These are phyloP conservation scores for Beverwykella pulmonaria DNA, from an alignment of 495 filamentous ascomycete species.

Conservation along the genomic window DNA sequence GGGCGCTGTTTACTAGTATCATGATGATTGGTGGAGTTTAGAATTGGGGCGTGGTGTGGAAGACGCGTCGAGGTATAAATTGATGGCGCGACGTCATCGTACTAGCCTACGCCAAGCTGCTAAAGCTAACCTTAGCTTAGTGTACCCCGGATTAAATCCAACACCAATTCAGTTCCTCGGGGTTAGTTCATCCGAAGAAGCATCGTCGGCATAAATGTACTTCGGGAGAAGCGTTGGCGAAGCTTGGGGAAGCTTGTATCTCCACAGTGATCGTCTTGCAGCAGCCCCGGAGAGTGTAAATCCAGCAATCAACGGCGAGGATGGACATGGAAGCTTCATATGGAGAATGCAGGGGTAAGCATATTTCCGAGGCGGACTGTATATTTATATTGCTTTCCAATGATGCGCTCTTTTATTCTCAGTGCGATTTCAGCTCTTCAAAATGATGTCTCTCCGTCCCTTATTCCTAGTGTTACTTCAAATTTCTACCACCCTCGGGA, in stretches of 20 bases:
- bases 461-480: background rate
- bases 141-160: background rate
- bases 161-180: background rate
- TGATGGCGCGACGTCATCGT: background rate
- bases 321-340: background rate
- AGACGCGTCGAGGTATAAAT: background rate
- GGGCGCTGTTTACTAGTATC: background rate
- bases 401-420: background rate
- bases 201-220: background rate
- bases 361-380: background rate
- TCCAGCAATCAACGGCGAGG: conserved; percentile 8
- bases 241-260: background rate
- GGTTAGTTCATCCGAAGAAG: conserved; percentile 9
- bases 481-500: background rate
- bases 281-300: background rate
- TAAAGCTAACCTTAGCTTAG: background rate
- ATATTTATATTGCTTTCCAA: background rate
- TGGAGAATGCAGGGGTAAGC: background rate
- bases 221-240: background rate
- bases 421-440: background rate
- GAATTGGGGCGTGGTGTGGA: background rate
- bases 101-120: conserved; percentile 2
- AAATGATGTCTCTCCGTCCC: background rate
- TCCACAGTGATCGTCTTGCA: background rate
- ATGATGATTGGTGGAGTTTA: conserved; percentile 5